Conservation (phyloP, 371 early-diverging fungal species). For the Saksenaea vasiformis region DNA sequence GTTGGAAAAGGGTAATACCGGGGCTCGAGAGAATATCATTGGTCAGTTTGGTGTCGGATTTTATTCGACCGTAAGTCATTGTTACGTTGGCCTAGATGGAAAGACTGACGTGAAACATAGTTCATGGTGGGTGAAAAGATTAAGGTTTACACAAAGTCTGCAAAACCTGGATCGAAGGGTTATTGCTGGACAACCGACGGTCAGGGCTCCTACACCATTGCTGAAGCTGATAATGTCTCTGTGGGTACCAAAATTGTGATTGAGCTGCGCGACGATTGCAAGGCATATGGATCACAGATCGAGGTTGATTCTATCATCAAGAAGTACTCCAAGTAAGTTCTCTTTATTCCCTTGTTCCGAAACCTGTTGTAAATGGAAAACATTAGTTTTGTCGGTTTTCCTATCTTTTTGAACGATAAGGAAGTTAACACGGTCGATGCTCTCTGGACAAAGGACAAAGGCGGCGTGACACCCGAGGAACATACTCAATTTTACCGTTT, state of each 20-base stretch:
- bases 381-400: conserved; percentile 88
- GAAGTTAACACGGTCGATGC: conserved; percentile 90
- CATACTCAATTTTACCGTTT: conserved; percentile 90
- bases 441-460: conserved; percentile 89
- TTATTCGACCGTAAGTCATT: conserved; percentile 73
- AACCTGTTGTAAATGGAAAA: not conserved
- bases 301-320: conserved; percentile 82
- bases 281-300: conserved; percentile 78
- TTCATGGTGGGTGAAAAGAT: conserved; percentile 89
- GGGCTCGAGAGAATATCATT: conserved; percentile 80
- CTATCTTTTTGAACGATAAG: conserved; percentile 82
- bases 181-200: conserved; percentile 87
- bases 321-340: conserved; percentile 84
- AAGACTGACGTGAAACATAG: conserved; percentile 22
- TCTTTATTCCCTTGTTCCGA: not conserved
- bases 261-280: conserved; percentile 88
- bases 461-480: conserved; percentile 83
- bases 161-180: conserved; percentile 71
- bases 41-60: conserved; percentile 99
- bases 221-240: conserved; percentile 74
- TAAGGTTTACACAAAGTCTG: conserved; percentile 81
- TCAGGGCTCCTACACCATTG: conserved; percentile 76
- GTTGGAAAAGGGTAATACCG: conserved; percentile 63
- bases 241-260: conserved; percentile 96
- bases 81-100: not conserved